These are phyloP conservation scores for Pythium aristosporum DNA, from an alignment of 352 stramenopile genomes.

Conservation along the genomic window DNA sequence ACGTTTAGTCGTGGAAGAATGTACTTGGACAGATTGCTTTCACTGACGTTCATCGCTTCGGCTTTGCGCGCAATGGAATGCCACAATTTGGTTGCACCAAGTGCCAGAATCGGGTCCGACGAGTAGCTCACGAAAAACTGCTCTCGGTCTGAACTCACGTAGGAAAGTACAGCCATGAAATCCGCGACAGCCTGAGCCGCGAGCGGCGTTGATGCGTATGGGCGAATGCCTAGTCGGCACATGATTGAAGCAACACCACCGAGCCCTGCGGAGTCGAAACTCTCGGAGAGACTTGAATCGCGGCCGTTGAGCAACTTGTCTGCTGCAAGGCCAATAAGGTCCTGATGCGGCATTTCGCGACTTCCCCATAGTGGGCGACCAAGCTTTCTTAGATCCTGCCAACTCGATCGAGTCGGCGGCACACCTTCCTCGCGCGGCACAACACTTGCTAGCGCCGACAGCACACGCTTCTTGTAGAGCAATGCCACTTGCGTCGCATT, in stretches of 20 bases:
- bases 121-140: slow-evolving; percentile 21
- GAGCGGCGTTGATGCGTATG: slow-evolving; percentile 10
- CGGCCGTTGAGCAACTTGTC: not conserved
- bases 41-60: not conserved
- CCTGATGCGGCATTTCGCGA: not conserved
- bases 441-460: not conserved
- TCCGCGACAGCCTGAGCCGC: slow-evolving; percentile 24
- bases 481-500: not conserved
- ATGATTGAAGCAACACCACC: slow-evolving; percentile 20
- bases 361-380: slow-evolving; percentile 2
- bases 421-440: not conserved
- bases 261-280: not conserved
- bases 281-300: not conserved
- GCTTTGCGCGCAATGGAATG: slow-evolving; percentile 4
- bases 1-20: slow-evolving; percentile 27
- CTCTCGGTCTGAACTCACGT: slow-evolving; percentile 25
- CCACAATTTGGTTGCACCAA: slow-evolving; percentile 27
- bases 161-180: slow-evolving; percentile 27
- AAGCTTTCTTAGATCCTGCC: not conserved
- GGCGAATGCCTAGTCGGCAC: slow-evolving; percentile 27
- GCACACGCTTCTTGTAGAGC: not conserved
- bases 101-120: slow-evolving; percentile 21
- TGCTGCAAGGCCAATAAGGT: not conserved
- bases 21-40: not conserved
- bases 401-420: no score